Evolutionary conservation across 768 basidiomycete species (phyloP).

Genomic region (Suillus alpinus): DNA sequence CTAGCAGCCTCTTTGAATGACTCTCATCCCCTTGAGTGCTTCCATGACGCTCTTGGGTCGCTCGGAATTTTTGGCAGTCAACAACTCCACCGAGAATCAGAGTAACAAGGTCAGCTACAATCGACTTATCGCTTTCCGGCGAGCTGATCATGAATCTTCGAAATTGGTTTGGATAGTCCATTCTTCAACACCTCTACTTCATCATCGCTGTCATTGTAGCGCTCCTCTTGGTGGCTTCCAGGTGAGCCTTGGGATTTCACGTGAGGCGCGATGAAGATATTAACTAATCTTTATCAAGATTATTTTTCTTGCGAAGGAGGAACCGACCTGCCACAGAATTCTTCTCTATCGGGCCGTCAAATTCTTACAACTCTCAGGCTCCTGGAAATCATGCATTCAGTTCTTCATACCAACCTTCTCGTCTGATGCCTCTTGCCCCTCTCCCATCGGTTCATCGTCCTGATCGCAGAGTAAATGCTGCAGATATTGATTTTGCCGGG

Average conservation of each 20-base stretch:
- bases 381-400: background rate
- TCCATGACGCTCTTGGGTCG: background rate
- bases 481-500: constrained; percentile 40
- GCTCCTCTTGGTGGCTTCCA: constrained; percentile 16
- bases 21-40: background rate
- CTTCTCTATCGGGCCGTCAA: constrained; percentile 9
- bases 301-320: constrained; percentile 23
- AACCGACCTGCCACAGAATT: constrained; percentile 18
- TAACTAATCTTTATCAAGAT: constrained; percentile 7
- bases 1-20: constrained; percentile 6
- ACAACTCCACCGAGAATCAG: background rate
- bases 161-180: constrained; percentile 10
- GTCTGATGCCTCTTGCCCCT: constrained; percentile 15
- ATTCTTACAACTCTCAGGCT: constrained; percentile 5
- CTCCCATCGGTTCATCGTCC: constrained; percentile 21
- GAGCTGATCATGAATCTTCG: background rate
- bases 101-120: constrained; percentile 15
- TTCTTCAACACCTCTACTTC: constrained; percentile 23
- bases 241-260: constrained; percentile 12
- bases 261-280: background rate
- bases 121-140: background rate
- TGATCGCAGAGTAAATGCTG: constrained; percentile 27
- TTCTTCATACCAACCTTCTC: constrained; percentile 12
- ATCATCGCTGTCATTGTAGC: constrained; percentile 14
- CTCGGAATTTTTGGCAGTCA: constrained; percentile 3